A percentile compares a stretch with the other conserved stretches of the same genome.
These are phyloP conservation scores for Gamarada debralockiae DNA, from an alignment of 495 filamentous ascomycete genomes.

Conservation along the genomic window DNA sequence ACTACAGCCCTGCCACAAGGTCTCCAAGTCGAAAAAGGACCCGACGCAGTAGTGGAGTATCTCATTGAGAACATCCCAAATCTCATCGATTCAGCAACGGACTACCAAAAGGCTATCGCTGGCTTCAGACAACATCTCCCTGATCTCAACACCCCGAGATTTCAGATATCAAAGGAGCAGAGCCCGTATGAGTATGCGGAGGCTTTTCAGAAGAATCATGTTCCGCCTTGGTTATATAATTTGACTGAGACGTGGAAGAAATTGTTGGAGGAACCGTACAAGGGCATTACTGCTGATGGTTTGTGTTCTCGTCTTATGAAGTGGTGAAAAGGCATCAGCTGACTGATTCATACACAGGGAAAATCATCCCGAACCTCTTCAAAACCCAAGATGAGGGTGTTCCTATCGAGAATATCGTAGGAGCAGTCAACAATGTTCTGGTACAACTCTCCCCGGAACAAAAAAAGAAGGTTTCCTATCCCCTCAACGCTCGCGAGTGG, in stretches of 20 bases:
- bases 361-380: not conserved
- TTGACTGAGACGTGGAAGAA: slow-evolving; percentile 65
- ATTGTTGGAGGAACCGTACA: slow-evolving; percentile 63
- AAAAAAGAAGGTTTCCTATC: not conserved
- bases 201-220: slow-evolving; percentile 52
- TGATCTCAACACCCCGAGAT: slow-evolving; percentile 55
- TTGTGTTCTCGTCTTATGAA: slow-evolving; percentile 12
- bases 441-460: not conserved
- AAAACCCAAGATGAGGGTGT: slow-evolving; percentile 2
- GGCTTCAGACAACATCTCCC: slow-evolving; percentile 57
- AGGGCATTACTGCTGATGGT: slow-evolving; percentile 69
- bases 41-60: slow-evolving; percentile 35
- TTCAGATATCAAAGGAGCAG: slow-evolving; percentile 58
- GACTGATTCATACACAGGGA: not conserved
- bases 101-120: slow-evolving; percentile 22
- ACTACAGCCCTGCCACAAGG: slow-evolving; percentile 34
- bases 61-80: not conserved
- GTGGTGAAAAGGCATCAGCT: not conserved
- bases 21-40: slow-evolving; percentile 58
- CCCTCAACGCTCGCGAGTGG: not conserved
- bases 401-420: not conserved
- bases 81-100: slow-evolving; percentile 14
- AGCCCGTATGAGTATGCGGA: slow-evolving; percentile 61
- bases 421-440: not conserved
- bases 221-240: slow-evolving; percentile 65